phyloP scores from a whole-genome alignment of 2,329 filamentous ascomycete genomes.

The Ilyonectria sp. region DNA sequence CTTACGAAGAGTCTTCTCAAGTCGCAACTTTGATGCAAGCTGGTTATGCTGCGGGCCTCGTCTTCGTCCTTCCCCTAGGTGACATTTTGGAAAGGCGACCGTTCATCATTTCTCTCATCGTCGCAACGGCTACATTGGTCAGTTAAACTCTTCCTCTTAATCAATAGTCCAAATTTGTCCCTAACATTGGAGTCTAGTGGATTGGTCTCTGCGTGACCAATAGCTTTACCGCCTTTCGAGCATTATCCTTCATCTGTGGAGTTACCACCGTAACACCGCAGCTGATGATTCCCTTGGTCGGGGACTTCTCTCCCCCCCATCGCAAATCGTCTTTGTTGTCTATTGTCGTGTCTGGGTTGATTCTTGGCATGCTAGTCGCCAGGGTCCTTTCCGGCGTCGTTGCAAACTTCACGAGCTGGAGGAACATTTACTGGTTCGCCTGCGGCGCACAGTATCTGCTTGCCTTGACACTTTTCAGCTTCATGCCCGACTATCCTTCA shows the following conservation, averaged over 20 bases:
- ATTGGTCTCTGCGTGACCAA: constrained; percentile 80
- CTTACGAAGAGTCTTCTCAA: constrained; percentile 75
- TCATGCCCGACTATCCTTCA: constrained; percentile 86
- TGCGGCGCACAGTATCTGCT: constrained; percentile 80
- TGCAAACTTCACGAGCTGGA: constrained; percentile 81
- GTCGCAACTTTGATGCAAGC: constrained; percentile 86
- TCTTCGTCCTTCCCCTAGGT: constrained; percentile 83
- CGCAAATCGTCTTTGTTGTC: constrained; percentile 79
- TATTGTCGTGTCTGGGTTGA: constrained; percentile 81
- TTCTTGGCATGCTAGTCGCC: constrained; percentile 83
- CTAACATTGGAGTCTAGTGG: constrained; percentile 60
- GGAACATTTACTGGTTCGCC: constrained; percentile 84
- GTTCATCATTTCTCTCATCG: constrained; percentile 78
- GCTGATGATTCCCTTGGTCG: constrained; percentile 85
- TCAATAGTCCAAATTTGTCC: not conserved
- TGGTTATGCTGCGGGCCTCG: constrained; percentile 81
- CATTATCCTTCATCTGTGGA: constrained; percentile 80
- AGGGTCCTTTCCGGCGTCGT: constrained; percentile 83
- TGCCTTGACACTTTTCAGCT: constrained; percentile 75
- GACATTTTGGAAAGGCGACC: constrained; percentile 78
- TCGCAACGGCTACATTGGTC: constrained; percentile 78
- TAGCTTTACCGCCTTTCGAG: constrained; percentile 75
- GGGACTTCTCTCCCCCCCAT: constrained; percentile 80
- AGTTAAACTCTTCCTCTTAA: constrained; percentile 43
- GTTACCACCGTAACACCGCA: constrained; percentile 86